These are phyloP conservation scores for Crithidia acanthocephali DNA, from an alignment of 208 protist genomes.

Conservation along the genomic window DNA sequence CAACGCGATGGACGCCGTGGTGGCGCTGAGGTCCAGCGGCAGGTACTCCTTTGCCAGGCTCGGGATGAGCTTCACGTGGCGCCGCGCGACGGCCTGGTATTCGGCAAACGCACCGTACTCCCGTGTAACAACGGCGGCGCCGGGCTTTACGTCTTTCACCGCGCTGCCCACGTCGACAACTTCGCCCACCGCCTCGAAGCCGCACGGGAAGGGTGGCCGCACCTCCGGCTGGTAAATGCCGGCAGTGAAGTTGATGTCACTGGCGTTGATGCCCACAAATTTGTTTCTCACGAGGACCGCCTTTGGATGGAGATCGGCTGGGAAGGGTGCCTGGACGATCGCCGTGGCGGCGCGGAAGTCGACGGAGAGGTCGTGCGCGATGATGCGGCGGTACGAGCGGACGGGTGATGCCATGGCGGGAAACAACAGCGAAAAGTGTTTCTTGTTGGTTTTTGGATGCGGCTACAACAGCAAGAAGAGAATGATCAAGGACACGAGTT, in stretches of 20 bases:
- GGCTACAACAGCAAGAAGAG: not conserved
- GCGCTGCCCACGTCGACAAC: conserved; percentile 59
- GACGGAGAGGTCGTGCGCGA: conserved; percentile 65
- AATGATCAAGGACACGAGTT: too few species aligned
- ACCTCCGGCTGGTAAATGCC: conserved; percentile 82
- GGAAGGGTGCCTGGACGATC: conserved; percentile 44
- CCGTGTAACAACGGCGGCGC: conserved; percentile 74
- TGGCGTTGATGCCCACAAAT: conserved; percentile 90
- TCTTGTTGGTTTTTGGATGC: too few species aligned
- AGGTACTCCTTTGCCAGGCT: conserved; percentile 55
- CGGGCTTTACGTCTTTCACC: conserved; percentile 49
- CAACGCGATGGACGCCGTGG: conserved; percentile 89
- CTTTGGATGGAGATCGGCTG: conserved; percentile 51
- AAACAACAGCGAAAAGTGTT: not conserved
- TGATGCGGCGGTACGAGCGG: conserved; percentile 60
- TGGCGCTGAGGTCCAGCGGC: conserved; percentile 82
- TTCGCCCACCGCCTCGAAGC: conserved; percentile 86
- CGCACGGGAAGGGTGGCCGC: conserved; percentile 81
- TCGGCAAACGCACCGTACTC: conserved; percentile 82
- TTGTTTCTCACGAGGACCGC: conserved; percentile 78
- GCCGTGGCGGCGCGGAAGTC: conserved; percentile 67
- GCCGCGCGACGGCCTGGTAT: conserved; percentile 67
- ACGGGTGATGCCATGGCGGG: conserved; percentile 13
- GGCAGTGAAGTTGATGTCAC: conserved; percentile 90
- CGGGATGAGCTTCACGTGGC: conserved; percentile 58